A percentile compares a stretch with the other conserved stretches of the same genome.
These are phyloP conservation scores for Scopulariopsis brevicaulis DNA, from an alignment of 2,329 filamentous ascomycete genomes.

Conservation along the genomic window DNA sequence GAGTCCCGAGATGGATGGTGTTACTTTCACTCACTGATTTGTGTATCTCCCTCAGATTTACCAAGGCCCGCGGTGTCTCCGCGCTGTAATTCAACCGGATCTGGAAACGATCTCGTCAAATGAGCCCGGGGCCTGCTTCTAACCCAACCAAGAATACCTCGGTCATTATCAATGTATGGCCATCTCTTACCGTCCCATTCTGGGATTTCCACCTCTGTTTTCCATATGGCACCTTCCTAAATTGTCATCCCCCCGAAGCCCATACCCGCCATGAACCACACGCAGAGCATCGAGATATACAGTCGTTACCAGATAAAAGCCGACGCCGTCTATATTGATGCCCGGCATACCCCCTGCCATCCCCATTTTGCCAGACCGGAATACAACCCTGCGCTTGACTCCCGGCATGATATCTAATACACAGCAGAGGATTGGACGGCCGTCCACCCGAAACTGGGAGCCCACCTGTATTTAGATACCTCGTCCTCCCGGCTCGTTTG, in stretches of 20 bases:
- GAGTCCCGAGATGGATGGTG: no score
- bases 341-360: not conserved
- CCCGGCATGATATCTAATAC: constrained; percentile 2
- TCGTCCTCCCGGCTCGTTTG: not conserved
- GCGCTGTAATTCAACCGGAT: no score
- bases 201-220: not conserved
- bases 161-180: not conserved
- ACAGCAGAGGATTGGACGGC: not conserved
- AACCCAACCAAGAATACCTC: no score
- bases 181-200: not conserved
- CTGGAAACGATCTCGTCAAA: no score
- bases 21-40: no score
- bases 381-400: not conserved
- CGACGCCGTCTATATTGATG: not conserved
- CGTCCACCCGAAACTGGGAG: not conserved
- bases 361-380: constrained; percentile 2
- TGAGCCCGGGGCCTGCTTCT: no score
- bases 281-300: constrained; percentile 1
- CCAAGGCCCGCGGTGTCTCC: no score
- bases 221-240: not conserved
- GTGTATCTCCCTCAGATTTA: no score
- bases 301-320: constrained; percentile 1
- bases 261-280: not conserved
- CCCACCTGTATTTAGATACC: not conserved
- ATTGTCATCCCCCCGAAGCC: not conserved